phyloP scores from a whole-genome alignment of 768 basidiomycete genomes.

The Termitomyces heimii region DNA sequence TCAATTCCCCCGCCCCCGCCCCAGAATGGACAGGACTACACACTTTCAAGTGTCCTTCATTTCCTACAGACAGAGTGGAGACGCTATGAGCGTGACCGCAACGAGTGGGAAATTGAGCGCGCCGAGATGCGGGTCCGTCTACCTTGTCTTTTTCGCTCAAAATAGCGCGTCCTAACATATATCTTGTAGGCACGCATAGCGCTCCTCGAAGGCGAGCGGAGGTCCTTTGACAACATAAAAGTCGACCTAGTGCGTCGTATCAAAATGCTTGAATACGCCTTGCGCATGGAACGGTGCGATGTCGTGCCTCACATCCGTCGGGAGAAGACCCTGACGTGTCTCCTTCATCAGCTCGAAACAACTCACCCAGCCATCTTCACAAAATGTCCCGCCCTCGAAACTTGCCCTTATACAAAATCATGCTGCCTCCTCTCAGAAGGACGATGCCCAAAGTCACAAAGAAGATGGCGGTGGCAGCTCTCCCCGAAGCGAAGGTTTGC shows the following conservation, averaged over 20 bases:
- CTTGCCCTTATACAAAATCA: constrained; percentile 55
- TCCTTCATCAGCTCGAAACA: constrained; percentile 65
- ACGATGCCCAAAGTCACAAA: constrained; percentile 68
- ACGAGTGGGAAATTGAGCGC: constrained; percentile 99
- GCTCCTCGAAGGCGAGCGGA: constrained; percentile 91
- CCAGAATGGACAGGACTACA: constrained; percentile 88
- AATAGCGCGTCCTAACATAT: constrained; percentile 24
- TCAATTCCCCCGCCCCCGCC: constrained; percentile 70
- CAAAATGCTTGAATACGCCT: constrained; percentile 98
- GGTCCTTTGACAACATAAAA: constrained; percentile 96
- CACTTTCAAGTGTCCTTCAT: constrained; percentile 90
- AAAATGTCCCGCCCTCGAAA: constrained; percentile 62
- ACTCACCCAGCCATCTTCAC: constrained; percentile 52
- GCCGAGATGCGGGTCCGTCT: constrained; percentile 94
- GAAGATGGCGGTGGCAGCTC: constrained; percentile 80
- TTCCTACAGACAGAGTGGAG: constrained; percentile 99
- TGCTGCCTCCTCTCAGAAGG: constrained; percentile 52
- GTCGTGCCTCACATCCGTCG: constrained; percentile 21
- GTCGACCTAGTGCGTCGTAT: constrained; percentile 94
- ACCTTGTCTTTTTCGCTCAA: constrained; percentile 10
- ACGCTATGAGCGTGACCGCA: constrained; percentile 94
- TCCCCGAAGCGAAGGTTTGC: constrained; percentile 74
- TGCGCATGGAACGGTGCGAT: constrained; percentile 86
- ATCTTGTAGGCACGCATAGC: constrained; percentile 84
- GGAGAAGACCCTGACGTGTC: constrained; percentile 28